Percentiles rank a stretch among this genome's conserved stretches.
phyloP scores from a whole-genome alignment of 768 basidiomycete species.

The Russula emetica region DNA sequence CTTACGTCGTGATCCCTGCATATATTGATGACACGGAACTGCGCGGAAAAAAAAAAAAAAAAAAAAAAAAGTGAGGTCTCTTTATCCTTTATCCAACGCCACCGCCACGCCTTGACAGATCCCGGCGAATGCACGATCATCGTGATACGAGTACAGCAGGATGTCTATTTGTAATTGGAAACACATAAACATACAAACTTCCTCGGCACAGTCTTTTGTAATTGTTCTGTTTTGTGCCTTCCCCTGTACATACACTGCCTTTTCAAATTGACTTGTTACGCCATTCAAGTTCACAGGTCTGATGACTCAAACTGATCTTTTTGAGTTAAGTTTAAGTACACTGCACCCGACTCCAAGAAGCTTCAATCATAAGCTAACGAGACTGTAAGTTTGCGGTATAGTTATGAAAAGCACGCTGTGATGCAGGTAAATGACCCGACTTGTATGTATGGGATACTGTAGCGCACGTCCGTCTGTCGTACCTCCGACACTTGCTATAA shows the following conservation, averaged over 20 bases:
- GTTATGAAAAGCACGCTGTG: too few species aligned
- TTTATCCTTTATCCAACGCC: background rate
- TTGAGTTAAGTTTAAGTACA: too few species aligned
- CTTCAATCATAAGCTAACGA: too few species aligned
- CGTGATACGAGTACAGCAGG: background rate
- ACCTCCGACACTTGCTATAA: too few species aligned
- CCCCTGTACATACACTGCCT: background rate
- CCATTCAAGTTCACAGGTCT: too few species aligned
- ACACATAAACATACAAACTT: background rate
- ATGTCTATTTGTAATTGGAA: background rate
- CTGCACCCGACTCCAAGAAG: too few species aligned
- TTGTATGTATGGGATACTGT: too few species aligned
- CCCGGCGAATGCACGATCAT: background rate
- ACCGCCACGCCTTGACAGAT: constrained; percentile 6
- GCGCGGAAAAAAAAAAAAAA: background rate
- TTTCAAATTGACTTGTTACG: background rate
- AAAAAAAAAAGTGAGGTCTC: background rate
- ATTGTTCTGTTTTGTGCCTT: background rate
- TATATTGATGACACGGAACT: background rate
- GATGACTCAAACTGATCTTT: too few species aligned
- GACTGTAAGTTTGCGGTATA: too few species aligned
- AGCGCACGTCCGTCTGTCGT: too few species aligned
- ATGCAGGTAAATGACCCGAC: too few species aligned
- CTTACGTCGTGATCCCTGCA: background rate
- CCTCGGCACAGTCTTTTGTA: background rate